Base-by-base conservation (phyloP, 2,329 filamentous ascomycete species). In the Nakataea oryzae region DNA sequence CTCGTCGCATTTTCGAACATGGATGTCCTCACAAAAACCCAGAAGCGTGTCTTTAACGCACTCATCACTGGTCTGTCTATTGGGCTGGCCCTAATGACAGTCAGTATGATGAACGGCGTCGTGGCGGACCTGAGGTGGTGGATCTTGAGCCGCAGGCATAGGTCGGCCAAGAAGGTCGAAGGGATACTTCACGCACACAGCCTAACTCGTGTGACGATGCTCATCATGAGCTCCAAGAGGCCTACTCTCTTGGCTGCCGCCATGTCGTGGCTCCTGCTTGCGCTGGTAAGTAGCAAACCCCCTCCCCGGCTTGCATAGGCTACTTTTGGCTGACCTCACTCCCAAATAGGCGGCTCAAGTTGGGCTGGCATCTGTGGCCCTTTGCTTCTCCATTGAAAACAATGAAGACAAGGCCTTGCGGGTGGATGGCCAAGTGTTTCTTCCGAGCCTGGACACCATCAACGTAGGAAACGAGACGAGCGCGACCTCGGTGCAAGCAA, bases 51-150 rank as follows among this genome's bases (percentile, higher is more conserved):
- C 59, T 80, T 76, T 65, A 80, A 79, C 62, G 69, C 74, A 0
- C 64, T 78, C n/a, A 75, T 79, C 26, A 77, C 77, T 0, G 77
- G 72, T 0, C 69, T 79, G 6, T 75, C 74, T 58, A 78, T 80
- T 34, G 66, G 69, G 0, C 67, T 79, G 24, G 75, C 76, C 62
- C 65, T 80, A 59, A 75, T 75, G 58, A 73, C 79, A 55, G 73
- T 74, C 2, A 76, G 71, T 64, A 72, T 73, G 8, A 70, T 81
- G 27, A 78, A 78, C 62, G 72, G 72, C 30, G 76, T 79, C 72
- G 74, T 76, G 3, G 67, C 71, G 17, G 76, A 78, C 63, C 68
- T 78, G 64, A 70, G 78, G n/a, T 80, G 78, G 76, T 78, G 75
- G 69, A 73, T 80, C 30, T 66, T 81, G 55, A 74, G 72, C 62